A percentile compares a stretch with the other conserved stretches of the same genome.
Evolutionary conservation across 2,329 filamentous ascomycete species (phyloP).

Genomic region (Colletotrichum caudatum): DNA sequence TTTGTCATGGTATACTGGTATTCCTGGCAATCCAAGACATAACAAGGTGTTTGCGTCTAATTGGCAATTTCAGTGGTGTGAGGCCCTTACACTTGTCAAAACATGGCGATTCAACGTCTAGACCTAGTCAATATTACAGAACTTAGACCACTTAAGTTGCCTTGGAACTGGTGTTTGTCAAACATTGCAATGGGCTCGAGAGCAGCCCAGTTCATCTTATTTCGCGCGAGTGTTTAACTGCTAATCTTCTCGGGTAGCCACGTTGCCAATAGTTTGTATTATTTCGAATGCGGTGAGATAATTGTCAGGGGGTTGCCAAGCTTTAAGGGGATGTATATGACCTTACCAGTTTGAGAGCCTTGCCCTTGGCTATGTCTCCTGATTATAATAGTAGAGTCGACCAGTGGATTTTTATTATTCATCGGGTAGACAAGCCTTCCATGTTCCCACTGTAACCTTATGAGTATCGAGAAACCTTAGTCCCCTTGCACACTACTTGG

Average conservation of each 20-base stretch:
- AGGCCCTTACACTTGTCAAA: background rate
- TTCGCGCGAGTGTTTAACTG: background rate
- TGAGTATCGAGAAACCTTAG: background rate
- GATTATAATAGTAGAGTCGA: too few relatives aligned
- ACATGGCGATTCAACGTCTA: fast-evolving
- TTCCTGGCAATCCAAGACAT: background rate
- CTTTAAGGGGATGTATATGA: background rate
- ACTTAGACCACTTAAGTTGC: background rate
- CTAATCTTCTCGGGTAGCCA: background rate
- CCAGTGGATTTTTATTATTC: fast-evolving
- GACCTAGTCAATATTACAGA: background rate
- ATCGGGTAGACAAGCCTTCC: too few relatives aligned
- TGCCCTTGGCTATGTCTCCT: background rate
- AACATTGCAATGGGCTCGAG: background rate
- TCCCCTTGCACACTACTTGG: background rate
- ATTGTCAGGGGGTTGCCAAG: background rate
- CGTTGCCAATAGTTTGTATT: background rate
- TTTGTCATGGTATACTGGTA: background rate
- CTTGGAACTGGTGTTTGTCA: background rate
- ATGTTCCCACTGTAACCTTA: too few relatives aligned
- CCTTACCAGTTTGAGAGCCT: too few relatives aligned
- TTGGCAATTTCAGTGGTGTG: background rate
- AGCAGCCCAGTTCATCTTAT: background rate
- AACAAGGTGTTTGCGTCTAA: background rate
- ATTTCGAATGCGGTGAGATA: background rate